Evolutionary conservation across 2,329 filamentous ascomycete genomes (phyloP), one percentile per base, ranked within the genome.

Genomic region (Cladorrhinum sp.): DNA sequence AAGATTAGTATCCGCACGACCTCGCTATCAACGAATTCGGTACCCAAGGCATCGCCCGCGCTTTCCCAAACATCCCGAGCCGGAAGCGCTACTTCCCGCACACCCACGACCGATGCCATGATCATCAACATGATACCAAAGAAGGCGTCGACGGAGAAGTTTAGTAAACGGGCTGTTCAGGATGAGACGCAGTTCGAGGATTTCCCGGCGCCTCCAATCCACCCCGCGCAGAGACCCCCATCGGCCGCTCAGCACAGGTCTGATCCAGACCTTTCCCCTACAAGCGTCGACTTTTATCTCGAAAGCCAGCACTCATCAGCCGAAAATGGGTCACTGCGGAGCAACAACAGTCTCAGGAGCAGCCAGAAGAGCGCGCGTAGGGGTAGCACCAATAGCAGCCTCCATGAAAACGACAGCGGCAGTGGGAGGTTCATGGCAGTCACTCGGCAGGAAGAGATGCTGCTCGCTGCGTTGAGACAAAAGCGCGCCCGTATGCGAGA

Each of bases 401-500:
- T 45, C 20, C 38, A 20, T n/a, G 50, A 65, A 38, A 64, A 63
- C 36, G 73, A 70, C 50, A 62, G 62, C 23, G 67, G 69, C 50
- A 74, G 74, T 48, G 74, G 73, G 13, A 78, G 82, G 1, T 74
- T 85, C 58, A 85, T 85, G 79, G 80, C 82, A 1, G 81, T 86
- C 18, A 85, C 82, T 0, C 77, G 75, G 3, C 82, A 85, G 62
- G 83, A 86, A 62, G 81, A 85, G 70, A 79, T 84, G 76, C 74
- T 86, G 0, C 74, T 86, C 3, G 79, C 83, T 1, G 83, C 83
- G 2, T 75, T 86, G 48, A 77, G 83, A 8, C 77, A 81, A 65
- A 84, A 84, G 73, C 76, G 82, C n/a, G 78, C 81, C 2, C 74
- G 75, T n/a, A 83, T 84, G 78, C 79, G 81, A 1, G 78, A 82